Evolutionary conservation across 257 asterid genomes (phyloP).

Genomic region (Solanum pimpinellifolium): DNA sequence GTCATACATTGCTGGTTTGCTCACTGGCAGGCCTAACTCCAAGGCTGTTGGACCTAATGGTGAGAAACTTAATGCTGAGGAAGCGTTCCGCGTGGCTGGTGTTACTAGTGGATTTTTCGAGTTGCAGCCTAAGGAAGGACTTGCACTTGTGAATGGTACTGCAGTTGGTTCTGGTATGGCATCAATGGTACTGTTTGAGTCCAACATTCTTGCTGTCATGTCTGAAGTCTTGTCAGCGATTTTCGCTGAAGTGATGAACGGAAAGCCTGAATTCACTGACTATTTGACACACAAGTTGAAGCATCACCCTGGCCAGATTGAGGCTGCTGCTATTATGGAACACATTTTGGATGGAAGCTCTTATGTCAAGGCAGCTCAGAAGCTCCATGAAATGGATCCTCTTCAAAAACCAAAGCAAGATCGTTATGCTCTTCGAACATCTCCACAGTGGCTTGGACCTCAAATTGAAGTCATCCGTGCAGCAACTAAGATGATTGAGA

Average conservation of each 20-base stretch:
- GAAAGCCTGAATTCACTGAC: conserved; percentile 40
- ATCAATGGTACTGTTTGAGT: conserved; percentile 33
- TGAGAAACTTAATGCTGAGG: conserved; percentile 24
- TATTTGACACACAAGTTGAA: conserved; percentile 40
- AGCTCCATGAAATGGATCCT: conserved; percentile 34
- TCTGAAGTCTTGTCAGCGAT: conserved; percentile 39
- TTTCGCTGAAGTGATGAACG: conserved; percentile 49
- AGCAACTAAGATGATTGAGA: conserved; percentile 44
- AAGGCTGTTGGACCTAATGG: conserved; percentile 38
- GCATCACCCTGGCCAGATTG: conserved; percentile 46
- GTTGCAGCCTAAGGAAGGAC: conserved; percentile 46
- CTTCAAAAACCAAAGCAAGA: conserved; percentile 39
- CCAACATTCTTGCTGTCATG: conserved; percentile 18
- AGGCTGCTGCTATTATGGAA: conserved; percentile 51
- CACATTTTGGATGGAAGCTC: conserved; percentile 35
- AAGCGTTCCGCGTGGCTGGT: conserved; percentile 31
- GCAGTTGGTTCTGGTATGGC: conserved; percentile 53
- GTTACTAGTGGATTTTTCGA: conserved; percentile 21
- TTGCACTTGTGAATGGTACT: conserved; percentile 41
- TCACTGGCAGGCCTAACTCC: conserved; percentile 38
- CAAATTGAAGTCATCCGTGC: conserved; percentile 38
- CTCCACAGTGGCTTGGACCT: conserved; percentile 50
- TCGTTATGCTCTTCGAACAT: conserved; percentile 38
- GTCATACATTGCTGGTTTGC: conserved; percentile 38
- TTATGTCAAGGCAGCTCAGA: conserved; percentile 28